Evolutionary conservation across 768 basidiomycete species (phyloP).

Genomic region (Rhodotorula kratochvilovae): DNA sequence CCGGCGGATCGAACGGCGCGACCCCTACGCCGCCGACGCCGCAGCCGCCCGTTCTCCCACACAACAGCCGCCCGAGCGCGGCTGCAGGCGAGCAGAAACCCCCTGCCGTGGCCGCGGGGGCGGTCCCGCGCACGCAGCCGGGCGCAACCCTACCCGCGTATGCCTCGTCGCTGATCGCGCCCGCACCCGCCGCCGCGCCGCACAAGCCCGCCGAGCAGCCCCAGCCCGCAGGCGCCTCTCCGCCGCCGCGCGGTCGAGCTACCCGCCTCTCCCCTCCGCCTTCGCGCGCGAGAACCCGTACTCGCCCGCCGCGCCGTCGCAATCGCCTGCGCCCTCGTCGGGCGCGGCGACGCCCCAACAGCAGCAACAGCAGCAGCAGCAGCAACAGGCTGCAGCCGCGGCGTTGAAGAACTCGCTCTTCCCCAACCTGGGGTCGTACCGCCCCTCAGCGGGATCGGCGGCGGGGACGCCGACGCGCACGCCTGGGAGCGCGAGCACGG

Average conservation of each 20-base stretch:
- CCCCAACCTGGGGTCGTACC: not conserved
- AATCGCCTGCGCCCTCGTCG: not conserved
- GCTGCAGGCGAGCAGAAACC: not conserved
- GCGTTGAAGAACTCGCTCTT: not conserved
- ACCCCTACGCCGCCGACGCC: not conserved
- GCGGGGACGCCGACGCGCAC: no score
- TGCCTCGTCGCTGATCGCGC: not conserved
- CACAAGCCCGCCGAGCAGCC: not conserved
- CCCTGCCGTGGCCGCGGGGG: not conserved
- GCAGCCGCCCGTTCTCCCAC: slow-evolving; percentile 27
- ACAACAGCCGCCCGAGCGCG: not conserved
- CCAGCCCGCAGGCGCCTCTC: not conserved
- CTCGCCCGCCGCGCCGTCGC: slow-evolving; percentile 11
- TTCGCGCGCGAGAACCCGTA: slow-evolving; percentile 37
- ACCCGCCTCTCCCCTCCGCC: slow-evolving; percentile 34
- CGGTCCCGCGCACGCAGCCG: not conserved
- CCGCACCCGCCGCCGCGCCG: no score
- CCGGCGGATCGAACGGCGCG: not conserved
- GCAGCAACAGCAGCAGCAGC: not conserved
- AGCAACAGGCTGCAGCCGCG: not conserved
- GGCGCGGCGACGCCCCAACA: not conserved
- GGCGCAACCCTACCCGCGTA: not conserved
- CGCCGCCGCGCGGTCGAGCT: not conserved
- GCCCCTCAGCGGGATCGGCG: not conserved
- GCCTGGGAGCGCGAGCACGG: no score